Base-by-base conservation (phyloP, 2,329 filamentous ascomycete genomes). In the Fusarium mundagurra region DNA sequence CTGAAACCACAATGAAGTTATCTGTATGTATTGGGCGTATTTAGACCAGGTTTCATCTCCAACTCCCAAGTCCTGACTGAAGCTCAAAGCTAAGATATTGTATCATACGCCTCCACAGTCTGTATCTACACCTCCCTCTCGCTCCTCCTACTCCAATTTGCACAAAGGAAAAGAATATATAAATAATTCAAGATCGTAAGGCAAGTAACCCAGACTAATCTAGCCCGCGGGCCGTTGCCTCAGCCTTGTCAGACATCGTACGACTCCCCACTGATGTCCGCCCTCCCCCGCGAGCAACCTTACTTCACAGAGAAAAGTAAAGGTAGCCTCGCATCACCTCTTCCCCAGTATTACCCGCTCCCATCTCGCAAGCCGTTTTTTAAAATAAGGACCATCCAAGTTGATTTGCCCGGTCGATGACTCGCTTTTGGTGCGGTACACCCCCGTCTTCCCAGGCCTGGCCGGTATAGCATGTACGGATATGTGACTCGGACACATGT, bases 341-440 rank as follows among this genome's bases (percentile, higher is more conserved):
- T 72, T 78, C 77, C 65, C 77, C 77, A 78, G 64, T 79, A 75
- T 79, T 79, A 79, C 74, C 77, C 77, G 77, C 74, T 64, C 74
- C 69, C 62, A 66, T 69, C 67, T 71, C 55, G 67, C 57, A 47
- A 58, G 63, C 61, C 67, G 61, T 71, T 70, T 70, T 47, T 63
- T n/a, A 31, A 44, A 43, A 66, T 48, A 69, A 64, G 48, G 73
- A 63, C 63, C 69, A 68, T 70, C 59, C 62, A 66, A 67, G 64
- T 31, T 55, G 27, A 58, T 55, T 60, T 76, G 75, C 51, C 45
- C 16, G 27, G 61, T 67, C 70, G 61, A 64, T 78, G 69, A 62
- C 76, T 78, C 72, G 65, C 67, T 72, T 72, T 67, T 43, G 67
- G 55, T 65, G 65, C 61, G 61, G 67, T 68, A 76, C 67, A 75